Conservation (phyloP, 495 filamentous ascomycete species). For the Aspergillus sparsus region DNA sequence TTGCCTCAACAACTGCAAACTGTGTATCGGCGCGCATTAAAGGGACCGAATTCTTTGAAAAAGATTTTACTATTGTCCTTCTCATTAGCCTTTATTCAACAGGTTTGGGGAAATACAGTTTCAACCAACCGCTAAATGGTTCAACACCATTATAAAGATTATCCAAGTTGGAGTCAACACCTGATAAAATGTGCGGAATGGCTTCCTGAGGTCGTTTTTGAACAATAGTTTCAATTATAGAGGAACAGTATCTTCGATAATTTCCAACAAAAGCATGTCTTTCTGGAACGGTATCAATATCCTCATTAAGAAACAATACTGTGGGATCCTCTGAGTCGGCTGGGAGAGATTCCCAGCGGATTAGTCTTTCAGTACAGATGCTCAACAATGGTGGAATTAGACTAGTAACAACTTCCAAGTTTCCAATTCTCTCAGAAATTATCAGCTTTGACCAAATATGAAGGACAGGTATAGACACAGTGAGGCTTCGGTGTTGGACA, state of each 20-base stretch:
- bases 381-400: constrained; percentile 76
- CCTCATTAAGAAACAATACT: constrained; percentile 79
- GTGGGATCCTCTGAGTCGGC: constrained; percentile 78
- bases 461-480: constrained; percentile 89
- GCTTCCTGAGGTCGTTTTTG: constrained; percentile 78
- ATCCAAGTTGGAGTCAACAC: constrained; percentile 71
- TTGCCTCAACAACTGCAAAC: constrained; percentile 86
- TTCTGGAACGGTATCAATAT: constrained; percentile 94
- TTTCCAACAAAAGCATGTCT: constrained; percentile 97
- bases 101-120: background rate
- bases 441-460: constrained; percentile 85
- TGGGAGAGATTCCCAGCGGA: constrained; percentile 83
- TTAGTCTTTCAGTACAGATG: constrained; percentile 71
- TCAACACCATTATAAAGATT: constrained; percentile 72
- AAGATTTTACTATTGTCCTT: constrained; percentile 57
- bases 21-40: constrained; percentile 84
- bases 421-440: constrained; percentile 60
- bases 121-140: constrained; percentile 64
- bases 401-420: constrained; percentile 64
- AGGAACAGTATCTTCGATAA: constrained; percentile 84
- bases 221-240: constrained; percentile 82
- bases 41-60: constrained; percentile 76
- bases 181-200: constrained; percentile 77
- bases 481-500: constrained; percentile 80
- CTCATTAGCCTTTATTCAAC: constrained; percentile 31